phyloP scores from a whole-genome alignment of 306 rosid genomes.

The Rubus idaeus region DNA sequence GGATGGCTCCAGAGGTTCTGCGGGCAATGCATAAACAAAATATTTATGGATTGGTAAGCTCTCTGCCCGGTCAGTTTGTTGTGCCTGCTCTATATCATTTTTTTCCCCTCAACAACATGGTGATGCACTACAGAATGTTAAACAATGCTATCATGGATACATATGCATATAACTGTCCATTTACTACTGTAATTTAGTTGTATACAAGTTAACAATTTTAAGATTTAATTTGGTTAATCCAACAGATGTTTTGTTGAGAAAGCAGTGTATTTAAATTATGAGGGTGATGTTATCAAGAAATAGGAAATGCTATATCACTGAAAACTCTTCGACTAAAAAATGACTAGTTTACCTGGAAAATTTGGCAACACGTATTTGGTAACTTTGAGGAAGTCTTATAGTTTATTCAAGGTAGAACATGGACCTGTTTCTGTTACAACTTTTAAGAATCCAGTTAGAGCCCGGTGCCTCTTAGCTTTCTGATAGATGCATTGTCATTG shows the following conservation, averaged over 20 bases:
- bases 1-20: slow-evolving; percentile 99
- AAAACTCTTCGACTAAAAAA: neutral
- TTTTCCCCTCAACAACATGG: neutral
- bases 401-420: neutral
- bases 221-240: neutral
- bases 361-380: neutral
- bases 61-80: neutral
- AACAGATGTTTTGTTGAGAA: neutral
- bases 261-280: neutral
- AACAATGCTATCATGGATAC: neutral
- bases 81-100: neutral
- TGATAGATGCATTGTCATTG: neutral
- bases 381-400: neutral
- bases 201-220: neutral
- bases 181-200: neutral
- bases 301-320: neutral
- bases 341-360: neutral
- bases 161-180: neutral
- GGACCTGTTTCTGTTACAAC: neutral
- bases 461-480: neutral
- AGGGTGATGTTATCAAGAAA: neutral
- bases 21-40: slow-evolving; percentile 61
- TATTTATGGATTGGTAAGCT: slow-evolving; percentile 78
- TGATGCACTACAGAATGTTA: neutral
- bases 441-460: neutral